Conservation (phyloP, 176 grass and related monocot genomes). For the Saccharum spontaneum region DNA sequence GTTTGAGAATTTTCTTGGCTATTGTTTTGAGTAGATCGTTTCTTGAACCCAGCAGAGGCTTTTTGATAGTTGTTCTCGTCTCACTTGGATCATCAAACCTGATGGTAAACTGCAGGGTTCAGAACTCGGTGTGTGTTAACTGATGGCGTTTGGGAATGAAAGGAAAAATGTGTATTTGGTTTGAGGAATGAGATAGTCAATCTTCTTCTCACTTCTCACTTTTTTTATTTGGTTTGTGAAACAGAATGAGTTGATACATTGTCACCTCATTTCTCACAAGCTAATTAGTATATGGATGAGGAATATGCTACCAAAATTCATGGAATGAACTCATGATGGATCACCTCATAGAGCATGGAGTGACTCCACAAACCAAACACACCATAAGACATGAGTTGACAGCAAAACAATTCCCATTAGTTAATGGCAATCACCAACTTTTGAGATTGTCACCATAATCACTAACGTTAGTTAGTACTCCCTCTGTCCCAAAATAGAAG, state of each 20-base stretch:
- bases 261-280: too few relatives aligned
- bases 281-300: too few relatives aligned
- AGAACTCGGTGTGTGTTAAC: background rate
- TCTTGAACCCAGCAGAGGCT: background rate
- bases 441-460: background rate
- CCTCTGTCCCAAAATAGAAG: too few relatives aligned
- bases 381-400: background rate
- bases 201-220: too few relatives aligned
- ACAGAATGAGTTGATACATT: too few relatives aligned
- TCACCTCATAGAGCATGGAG: too few relatives aligned
- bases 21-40: background rate
- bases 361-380: too few relatives aligned
- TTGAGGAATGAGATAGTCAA: too few relatives aligned
- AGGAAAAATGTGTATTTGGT: too few relatives aligned
- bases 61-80: background rate
- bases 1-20: background rate
- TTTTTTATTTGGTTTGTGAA: too few relatives aligned
- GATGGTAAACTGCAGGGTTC: background rate
- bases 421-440: background rate
- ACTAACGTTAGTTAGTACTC: background rate
- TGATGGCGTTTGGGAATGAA: background rate
- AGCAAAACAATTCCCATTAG: background rate
- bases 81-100: background rate
- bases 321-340: too few relatives aligned
- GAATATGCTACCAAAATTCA: too few relatives aligned